Base-by-base conservation (phyloP, 2,329 filamentous ascomycete genomes). In the Curvularia sp. region DNA sequence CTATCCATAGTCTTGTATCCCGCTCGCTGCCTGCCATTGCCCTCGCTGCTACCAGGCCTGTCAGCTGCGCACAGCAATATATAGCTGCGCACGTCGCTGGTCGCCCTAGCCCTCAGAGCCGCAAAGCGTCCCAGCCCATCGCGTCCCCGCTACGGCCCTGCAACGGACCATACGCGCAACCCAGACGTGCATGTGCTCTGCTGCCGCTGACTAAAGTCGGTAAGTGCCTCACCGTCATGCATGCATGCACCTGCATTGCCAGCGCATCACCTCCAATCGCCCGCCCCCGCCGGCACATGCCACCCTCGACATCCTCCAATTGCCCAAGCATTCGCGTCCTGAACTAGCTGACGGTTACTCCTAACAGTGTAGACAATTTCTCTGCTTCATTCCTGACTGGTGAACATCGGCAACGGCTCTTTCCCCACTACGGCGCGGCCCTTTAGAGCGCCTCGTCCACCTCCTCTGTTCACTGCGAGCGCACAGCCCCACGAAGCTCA, bases 261-360 rank as follows among this genome's bases (percentile, higher is more conserved):
- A 79, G 61, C 77, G 71, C 77, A 79, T 78, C 77, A 74, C 70
- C 72, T 75, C 75, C 75, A 77, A 78, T 77, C 70, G 73, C 63
- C 71, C 71, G 63, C 28, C 69, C 42, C 69, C 68, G 72, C 72
- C 74, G 76, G 67, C 76, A 72, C 74, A 75, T 75, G 71, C 70
- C 71, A 61, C 64, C 66, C 65, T 70, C 68, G 66, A 68, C 69
- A 60, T 72, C 68, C 61, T 65, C 74, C 73, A 77, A 77, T 77
- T 77, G 73, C 74, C 67, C 70, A 59, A 65, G 60, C 68, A 66
- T 65, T 49, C 52, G 68, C 70, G 65, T 66, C 61, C 51, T 60
- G 65, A 62, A 62, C 72, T 76, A 75, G 72, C 73, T 75, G 63
- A 74, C 70, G 55, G 67, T 72, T 70, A 69, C 71, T 73, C 64